Conservation (phyloP, 2,329 filamentous ascomycete genomes). For the Phyllosticta paracitricarpa region DNA sequence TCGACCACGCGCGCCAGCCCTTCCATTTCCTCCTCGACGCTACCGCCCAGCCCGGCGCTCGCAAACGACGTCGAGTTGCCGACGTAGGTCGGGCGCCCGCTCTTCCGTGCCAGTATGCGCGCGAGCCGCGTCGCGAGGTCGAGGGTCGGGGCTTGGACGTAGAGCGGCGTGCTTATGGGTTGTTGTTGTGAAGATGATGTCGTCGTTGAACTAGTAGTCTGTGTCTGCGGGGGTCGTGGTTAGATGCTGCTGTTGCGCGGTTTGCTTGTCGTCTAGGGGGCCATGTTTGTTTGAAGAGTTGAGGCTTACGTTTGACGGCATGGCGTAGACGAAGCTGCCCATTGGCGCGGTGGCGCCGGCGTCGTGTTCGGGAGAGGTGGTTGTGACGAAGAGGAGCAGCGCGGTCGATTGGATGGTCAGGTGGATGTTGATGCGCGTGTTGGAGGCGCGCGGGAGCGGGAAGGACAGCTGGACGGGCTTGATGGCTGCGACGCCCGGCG, state of each 20-base stretch:
- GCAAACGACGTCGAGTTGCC: slow-evolving; percentile 76
- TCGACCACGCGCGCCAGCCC: slow-evolving; percentile 67
- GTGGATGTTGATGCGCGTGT: slow-evolving; percentile 50
- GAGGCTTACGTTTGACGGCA: slow-evolving; percentile 63
- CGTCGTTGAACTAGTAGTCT: slow-evolving; percentile 11
- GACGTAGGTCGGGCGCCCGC: slow-evolving; percentile 72
- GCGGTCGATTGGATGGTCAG: slow-evolving; percentile 45
- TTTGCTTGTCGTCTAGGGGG: slow-evolving; percentile 22
- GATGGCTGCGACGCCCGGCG: not conserved
- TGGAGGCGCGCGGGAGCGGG: slow-evolving; percentile 45
- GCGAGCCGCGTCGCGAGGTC: slow-evolving; percentile 83
- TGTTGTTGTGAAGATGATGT: slow-evolving; percentile 42
- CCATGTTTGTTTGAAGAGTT: slow-evolving; percentile 14
- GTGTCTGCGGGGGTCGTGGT: not conserved
- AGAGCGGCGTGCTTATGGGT: slow-evolving; percentile 69
- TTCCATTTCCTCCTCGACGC: slow-evolving; percentile 89
- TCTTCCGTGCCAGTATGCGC: slow-evolving; percentile 67
- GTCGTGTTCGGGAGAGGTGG: slow-evolving; percentile 37
- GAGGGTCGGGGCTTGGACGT: slow-evolving; percentile 61
- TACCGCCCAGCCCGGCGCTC: slow-evolving; percentile 58
- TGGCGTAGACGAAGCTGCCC: slow-evolving; percentile 87
- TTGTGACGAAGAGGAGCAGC: slow-evolving; percentile 48
- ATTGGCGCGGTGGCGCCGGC: slow-evolving; percentile 35
- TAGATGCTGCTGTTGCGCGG: slow-evolving; percentile 11
- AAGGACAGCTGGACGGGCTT: slow-evolving; percentile 45